These are phyloP conservation scores for Juncus effusus DNA, from an alignment of 176 grass and related monocot genomes.

Conservation along the genomic window DNA sequence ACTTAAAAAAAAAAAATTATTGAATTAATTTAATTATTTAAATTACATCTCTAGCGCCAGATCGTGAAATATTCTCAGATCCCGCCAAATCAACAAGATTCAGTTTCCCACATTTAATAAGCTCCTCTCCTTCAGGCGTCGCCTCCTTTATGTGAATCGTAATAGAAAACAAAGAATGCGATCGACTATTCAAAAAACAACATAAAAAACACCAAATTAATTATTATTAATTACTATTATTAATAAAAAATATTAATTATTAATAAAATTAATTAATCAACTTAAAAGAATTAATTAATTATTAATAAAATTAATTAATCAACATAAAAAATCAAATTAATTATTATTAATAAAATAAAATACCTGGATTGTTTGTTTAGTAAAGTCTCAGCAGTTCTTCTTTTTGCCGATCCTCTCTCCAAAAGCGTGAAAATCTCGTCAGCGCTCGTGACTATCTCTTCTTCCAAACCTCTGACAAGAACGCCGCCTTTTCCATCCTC, in stretches of 20 bases:
- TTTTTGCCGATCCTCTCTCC: constrained; percentile 94
- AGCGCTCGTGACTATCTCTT: constrained; percentile 88
- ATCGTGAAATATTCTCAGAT: constrained; percentile 94
- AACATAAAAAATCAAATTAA: not conserved
- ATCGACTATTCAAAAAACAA: constrained; percentile 60
- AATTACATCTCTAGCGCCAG: constrained; percentile 85
- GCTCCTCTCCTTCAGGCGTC: constrained; percentile 95
- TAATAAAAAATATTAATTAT: not conserved
- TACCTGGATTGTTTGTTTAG: constrained; percentile 99
- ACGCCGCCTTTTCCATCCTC: constrained; percentile 99
- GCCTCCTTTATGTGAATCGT: constrained; percentile 99
- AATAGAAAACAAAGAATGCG: constrained; percentile 94
- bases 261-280: not conserved
- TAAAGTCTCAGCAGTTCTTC: constrained; percentile 85
- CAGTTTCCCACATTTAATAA: constrained; percentile 95
- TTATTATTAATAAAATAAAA: not conserved
- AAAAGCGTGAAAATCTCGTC: constrained; percentile 85
- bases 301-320: not conserved
- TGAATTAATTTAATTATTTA: constrained; percentile 4
- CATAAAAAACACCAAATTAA: not conserved
- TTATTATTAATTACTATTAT: not conserved
- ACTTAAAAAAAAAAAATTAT: not conserved
- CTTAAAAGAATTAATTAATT: not conserved
- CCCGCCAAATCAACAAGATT: constrained; percentile 96
- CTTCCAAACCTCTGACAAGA: constrained; percentile 85